Base-by-base conservation (phyloP, 2,329 filamentous ascomycete species). In the Septoria linicola region DNA sequence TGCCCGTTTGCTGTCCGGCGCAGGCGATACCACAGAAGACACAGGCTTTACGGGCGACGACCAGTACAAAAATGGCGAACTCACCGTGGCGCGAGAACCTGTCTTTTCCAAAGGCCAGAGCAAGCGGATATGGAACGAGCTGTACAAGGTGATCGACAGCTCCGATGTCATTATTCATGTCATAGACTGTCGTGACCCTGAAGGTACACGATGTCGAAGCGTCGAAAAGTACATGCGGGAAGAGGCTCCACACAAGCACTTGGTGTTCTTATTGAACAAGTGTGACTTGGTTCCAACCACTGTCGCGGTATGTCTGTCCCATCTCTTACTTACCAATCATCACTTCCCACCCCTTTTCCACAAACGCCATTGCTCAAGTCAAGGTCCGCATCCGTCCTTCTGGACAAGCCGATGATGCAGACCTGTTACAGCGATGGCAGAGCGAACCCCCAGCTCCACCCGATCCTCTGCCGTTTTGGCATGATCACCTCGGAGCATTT, bases 341-440 rank as follows among this genome's bases (percentile, higher is more conserved):
- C 44, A 34, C 36, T 41, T 51, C 17, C 27, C 19, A 16, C n/a
- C 16, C 47, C 48, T 53, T 53, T 56, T 37, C 34, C 45, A 70
- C 65, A 66, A 67, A 72, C 61, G 77, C 80, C 85, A 85, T 88
- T 83, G 78, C 90, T 93, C 55, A 95, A 93, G 92, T 95, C 88
- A 88, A 86, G 85, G 77, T 82, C 77, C 78, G 81, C 81, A 83
- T 84, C 82, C 80, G 76, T 74, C 72, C 69, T 74, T 65, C 67
- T 70, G 69, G 76, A 72, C 73, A 78, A 39, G 68, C 72, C 79
- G 71, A 84, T 93, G 88, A 86, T 85, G 84, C 82, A 78, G 74
- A 74, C 89, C 91, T 95, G 93, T 99, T 99, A 99, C 88, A 89
- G 87, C 87, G 83, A 89, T 96, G 93, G 93, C 85, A 97, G 82